These are phyloP conservation scores for Starmerella floris DNA, from an alignment of 805 yeast genomes.

Conservation along the genomic window DNA sequence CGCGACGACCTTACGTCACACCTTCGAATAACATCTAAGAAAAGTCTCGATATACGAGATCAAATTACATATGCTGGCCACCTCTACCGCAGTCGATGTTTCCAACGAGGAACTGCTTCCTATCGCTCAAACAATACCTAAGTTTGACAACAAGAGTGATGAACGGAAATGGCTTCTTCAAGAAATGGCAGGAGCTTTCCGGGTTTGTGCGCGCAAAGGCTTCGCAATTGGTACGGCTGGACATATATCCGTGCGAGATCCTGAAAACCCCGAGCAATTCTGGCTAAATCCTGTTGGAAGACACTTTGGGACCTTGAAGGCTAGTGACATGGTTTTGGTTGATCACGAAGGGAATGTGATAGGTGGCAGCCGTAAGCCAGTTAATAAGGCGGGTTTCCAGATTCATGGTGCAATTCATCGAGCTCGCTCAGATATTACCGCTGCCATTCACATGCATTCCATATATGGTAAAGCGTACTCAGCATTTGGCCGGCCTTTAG, in stretches of 20 bases:
- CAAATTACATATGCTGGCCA: slow-evolving; percentile 1
- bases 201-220: slow-evolving; percentile 64
- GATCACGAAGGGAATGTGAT: slow-evolving; percentile 50
- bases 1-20: too few species aligned
- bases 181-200: slow-evolving; percentile 77
- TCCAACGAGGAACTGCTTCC: slow-evolving; percentile 12
- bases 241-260: slow-evolving; percentile 74
- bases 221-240: slow-evolving; percentile 72
- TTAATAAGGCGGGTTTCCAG: slow-evolving; percentile 57
- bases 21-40: too few species aligned
- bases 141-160: slow-evolving; percentile 12
- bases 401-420: slow-evolving; percentile 55
- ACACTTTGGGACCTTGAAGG: slow-evolving; percentile 51
- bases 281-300: slow-evolving; percentile 79
- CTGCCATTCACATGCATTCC: slow-evolving; percentile 62
- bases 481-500: slow-evolving; percentile 50
- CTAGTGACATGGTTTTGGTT: slow-evolving; percentile 47
- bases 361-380: slow-evolving; percentile 44
- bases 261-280: slow-evolving; percentile 59
- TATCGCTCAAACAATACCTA: slow-evolving; percentile 15
- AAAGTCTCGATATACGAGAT: too few species aligned
- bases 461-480: slow-evolving; percentile 52
- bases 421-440: slow-evolving; percentile 55
- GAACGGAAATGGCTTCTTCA: slow-evolving; percentile 26
- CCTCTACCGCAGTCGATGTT: slow-evolving; percentile 3